Percentiles rank a stretch among this genome's conserved stretches.
phyloP scores from a whole-genome alignment of 495 filamentous ascomycete species.

The Penicillium fimorum region DNA sequence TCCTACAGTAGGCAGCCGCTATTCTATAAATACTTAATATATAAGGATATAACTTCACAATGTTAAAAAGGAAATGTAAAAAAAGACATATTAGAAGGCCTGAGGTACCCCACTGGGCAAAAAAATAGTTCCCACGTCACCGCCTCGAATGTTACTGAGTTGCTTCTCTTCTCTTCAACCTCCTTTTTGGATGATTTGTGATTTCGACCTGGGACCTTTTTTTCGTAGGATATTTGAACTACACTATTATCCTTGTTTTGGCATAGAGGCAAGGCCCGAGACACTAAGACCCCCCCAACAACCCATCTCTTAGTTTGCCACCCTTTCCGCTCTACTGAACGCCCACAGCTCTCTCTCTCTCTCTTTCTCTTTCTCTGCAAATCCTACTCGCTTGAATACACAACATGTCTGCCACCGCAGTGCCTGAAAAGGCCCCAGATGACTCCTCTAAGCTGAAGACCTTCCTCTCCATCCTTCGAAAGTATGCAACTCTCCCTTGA shows the following conservation, averaged over 20 bases:
- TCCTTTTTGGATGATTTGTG: slow-evolving; percentile 3
- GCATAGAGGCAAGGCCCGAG: slow-evolving; percentile 3
- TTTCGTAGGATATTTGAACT: neutral
- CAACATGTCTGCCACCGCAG: slow-evolving; percentile 34
- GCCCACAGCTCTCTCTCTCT: neutral
- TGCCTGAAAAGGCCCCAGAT: slow-evolving; percentile 66
- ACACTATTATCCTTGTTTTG: slow-evolving; percentile 4
- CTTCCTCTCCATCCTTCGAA: slow-evolving; percentile 77
- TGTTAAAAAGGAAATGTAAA: too few species aligned
- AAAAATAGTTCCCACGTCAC: slow-evolving; percentile 35
- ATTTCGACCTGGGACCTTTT: neutral
- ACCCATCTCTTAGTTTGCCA: slow-evolving; percentile 17
- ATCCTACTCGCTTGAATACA: slow-evolving; percentile 2
- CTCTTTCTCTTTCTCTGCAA: neutral
- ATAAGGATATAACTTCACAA: neutral
- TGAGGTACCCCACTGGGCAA: slow-evolving; percentile 13
- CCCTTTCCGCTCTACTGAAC: slow-evolving; percentile 8
- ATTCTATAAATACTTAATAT: neutral
- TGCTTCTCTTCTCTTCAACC: slow-evolving; percentile 1
- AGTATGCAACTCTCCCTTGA: slow-evolving; percentile 49
- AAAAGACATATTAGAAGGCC: neutral
- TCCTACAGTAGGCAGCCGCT: neutral
- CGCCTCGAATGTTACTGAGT: slow-evolving; percentile 22
- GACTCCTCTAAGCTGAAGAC: slow-evolving; percentile 82
- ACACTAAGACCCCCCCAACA: slow-evolving; percentile 15